phyloP scores from a whole-genome alignment of 2,329 filamentous ascomycete genomes.

The Phoma sp. region DNA sequence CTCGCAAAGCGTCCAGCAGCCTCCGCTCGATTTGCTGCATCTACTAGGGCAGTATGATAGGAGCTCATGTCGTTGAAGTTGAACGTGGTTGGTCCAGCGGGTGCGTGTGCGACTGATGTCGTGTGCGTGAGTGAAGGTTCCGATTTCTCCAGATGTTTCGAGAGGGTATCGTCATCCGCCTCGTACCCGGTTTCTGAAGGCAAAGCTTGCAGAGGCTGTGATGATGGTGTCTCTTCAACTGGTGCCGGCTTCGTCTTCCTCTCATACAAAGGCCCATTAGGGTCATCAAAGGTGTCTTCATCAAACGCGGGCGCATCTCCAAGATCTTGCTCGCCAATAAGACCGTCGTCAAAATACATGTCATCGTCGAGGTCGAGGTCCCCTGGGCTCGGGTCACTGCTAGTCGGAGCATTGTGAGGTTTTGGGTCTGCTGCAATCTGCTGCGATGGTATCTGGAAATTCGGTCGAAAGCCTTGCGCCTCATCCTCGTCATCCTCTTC shows the following conservation, averaged over 20 bases:
- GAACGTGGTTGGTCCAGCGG: slow-evolving; percentile 38
- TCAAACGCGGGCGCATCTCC: slow-evolving; percentile 67
- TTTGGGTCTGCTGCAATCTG: neutral
- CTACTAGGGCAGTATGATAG: slow-evolving; percentile 84
- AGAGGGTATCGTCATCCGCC: slow-evolving; percentile 41
- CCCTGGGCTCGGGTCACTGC: slow-evolving; percentile 16
- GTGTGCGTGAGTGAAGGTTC: slow-evolving; percentile 62
- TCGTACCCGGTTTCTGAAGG: slow-evolving; percentile 39
- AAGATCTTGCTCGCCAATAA: slow-evolving; percentile 59
- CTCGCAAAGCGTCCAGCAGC: slow-evolving; percentile 77
- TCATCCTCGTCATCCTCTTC: slow-evolving; percentile 17
- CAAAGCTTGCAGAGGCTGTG: slow-evolving; percentile 22
- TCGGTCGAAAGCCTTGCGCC: neutral
- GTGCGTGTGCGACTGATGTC: slow-evolving; percentile 43
- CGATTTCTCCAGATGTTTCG: slow-evolving; percentile 32
- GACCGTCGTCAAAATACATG: slow-evolving; percentile 72
- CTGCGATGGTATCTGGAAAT: neutral
- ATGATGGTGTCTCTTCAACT: slow-evolving; percentile 22
- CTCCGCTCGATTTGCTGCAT: slow-evolving; percentile 78
- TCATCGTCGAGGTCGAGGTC: slow-evolving; percentile 55
- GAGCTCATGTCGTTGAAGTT: slow-evolving; percentile 64
- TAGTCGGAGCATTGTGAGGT: slow-evolving; percentile 4
- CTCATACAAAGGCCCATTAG: slow-evolving; percentile 54
- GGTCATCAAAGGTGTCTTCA: slow-evolving; percentile 73
- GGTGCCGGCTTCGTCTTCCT: slow-evolving; percentile 47